phyloP scores from a whole-genome alignment of 1,284 basidiomycete species.

The Cerioporus squamosus region DNA sequence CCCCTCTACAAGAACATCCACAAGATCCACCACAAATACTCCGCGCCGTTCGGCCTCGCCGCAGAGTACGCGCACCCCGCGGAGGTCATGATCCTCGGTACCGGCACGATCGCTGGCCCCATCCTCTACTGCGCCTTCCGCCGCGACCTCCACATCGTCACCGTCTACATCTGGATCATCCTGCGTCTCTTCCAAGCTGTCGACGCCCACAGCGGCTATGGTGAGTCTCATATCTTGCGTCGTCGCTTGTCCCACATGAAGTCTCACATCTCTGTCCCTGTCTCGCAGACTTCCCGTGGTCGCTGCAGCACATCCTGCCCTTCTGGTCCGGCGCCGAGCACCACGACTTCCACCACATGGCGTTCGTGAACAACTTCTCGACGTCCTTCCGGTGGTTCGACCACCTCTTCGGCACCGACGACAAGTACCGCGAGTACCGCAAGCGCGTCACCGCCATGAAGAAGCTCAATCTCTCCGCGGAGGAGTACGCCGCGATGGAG shows the following conservation, averaged over 20 bases:
- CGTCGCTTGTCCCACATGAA: not conserved
- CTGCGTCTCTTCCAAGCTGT: constrained; percentile 97
- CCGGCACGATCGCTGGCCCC: constrained; percentile 88
- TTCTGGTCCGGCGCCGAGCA: constrained; percentile 99
- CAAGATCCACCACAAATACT: constrained; percentile 98
- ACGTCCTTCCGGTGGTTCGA: constrained; percentile 96
- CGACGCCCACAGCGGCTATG: constrained; percentile 97
- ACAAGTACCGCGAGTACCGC: constrained; percentile 83
- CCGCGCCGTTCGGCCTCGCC: constrained; percentile 95
- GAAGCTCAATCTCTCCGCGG: constrained; percentile 51
- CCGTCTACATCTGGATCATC: constrained; percentile 94
- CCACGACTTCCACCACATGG: constrained; percentile 97
- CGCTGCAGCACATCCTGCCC: constrained; percentile 91
- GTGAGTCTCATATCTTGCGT: constrained; percentile 44
- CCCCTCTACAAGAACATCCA: constrained; percentile 96
- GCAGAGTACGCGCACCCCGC: constrained; percentile 98
- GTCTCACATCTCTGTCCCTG: not conserved
- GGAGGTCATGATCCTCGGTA: constrained; percentile 90
- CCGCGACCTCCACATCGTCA: constrained; percentile 84
- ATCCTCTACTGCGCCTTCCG: constrained; percentile 83
- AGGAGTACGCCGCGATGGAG: constrained; percentile 60
- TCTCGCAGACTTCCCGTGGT: constrained; percentile 91
- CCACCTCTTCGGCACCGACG: constrained; percentile 83
- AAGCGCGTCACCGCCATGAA: constrained; percentile 57
- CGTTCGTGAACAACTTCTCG: constrained; percentile 88